A percentile compares a stretch with the other conserved stretches of the same genome.
These are phyloP conservation scores for Vickermania spadyakhi DNA, from an alignment of 208 protist species.

Conservation along the genomic window DNA sequence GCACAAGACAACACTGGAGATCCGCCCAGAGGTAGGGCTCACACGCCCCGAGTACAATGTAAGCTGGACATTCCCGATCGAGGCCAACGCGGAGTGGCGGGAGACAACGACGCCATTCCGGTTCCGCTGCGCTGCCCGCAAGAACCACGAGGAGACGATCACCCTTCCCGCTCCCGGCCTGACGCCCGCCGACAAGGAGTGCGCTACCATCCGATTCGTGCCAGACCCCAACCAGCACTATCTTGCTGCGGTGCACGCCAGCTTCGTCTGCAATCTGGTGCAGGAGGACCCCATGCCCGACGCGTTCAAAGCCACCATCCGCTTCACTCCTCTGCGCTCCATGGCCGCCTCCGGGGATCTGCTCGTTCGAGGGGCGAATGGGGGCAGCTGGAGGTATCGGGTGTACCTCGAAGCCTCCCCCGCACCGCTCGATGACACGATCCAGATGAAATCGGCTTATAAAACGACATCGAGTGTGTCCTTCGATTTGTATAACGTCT, in stretches of 20 bases:
- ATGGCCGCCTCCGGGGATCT: slow-evolving; percentile 64
- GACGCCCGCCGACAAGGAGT: slow-evolving; percentile 14
- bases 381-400: slow-evolving; percentile 76
- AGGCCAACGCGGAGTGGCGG: slow-evolving; percentile 68
- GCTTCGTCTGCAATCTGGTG: slow-evolving; percentile 25
- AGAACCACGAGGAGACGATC: slow-evolving; percentile 35
- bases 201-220: slow-evolving; percentile 23
- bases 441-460: slow-evolving; percentile 48
- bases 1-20: slow-evolving; percentile 40
- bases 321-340: slow-evolving; percentile 72
- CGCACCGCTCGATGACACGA: slow-evolving; percentile 77
- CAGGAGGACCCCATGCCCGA: slow-evolving; percentile 14
- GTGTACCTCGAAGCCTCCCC: slow-evolving; percentile 70
- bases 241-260: slow-evolving; percentile 19
- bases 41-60: slow-evolving; percentile 23
- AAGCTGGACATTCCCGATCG: slow-evolving; percentile 68
- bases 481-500: slow-evolving; percentile 87
- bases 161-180: slow-evolving; percentile 38
- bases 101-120: slow-evolving; percentile 31
- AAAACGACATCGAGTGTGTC: slow-evolving; percentile 38
- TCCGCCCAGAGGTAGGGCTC: slow-evolving; percentile 24
- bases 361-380: slow-evolving; percentile 31
- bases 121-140: slow-evolving; percentile 46
- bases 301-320: slow-evolving; percentile 33
- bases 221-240: slow-evolving; percentile 39